Percentiles rank a stretch among this genome's conserved stretches.
Conservation (phyloP, 169 alveolate genomes). For the Plasmodium yoelii region DNA sequence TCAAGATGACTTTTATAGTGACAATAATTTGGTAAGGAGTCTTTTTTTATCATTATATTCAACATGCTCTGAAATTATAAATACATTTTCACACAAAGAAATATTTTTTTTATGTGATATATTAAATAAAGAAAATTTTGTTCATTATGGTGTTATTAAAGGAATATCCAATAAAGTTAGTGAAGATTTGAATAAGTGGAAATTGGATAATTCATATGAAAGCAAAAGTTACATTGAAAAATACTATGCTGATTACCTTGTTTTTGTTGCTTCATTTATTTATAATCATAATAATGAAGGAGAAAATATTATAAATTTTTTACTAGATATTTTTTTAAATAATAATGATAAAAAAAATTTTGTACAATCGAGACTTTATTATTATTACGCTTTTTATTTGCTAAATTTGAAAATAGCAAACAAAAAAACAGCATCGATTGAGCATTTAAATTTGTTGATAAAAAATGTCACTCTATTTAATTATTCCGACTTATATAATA, state of each 20-base stretch:
- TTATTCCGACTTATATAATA: not conserved
- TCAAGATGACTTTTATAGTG: not conserved
- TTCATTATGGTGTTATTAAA: not conserved
- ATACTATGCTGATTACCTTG: conserved; percentile 1
- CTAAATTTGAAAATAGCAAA: conserved; percentile 1
- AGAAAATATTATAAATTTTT: not conserved
- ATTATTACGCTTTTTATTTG: conserved; percentile 38
- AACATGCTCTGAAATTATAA: conserved; percentile 13
- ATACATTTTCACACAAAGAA: conserved; percentile 21
- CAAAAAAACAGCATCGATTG: not conserved
- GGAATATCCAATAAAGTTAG: conserved; percentile 1
- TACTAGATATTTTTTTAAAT: not conserved
- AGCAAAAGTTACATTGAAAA: not conserved
- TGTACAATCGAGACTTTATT: not conserved
- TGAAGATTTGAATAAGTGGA: conserved; percentile 7
- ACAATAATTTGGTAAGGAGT: conserved; percentile 19
- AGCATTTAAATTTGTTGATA: conserved; percentile 13
- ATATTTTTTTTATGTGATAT: conserved; percentile 40
- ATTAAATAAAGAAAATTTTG: conserved; percentile 1
- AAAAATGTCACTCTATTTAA: conserved; percentile 1
- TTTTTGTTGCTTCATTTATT: conserved; percentile 12
- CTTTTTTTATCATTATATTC: conserved; percentile 20
- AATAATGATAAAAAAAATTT: not conserved
- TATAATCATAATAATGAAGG: not conserved
- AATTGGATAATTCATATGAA: not conserved